Evolutionary conservation across 768 basidiomycete genomes (phyloP).

Genomic region (Lanmaoa pseudosensibilis): DNA sequence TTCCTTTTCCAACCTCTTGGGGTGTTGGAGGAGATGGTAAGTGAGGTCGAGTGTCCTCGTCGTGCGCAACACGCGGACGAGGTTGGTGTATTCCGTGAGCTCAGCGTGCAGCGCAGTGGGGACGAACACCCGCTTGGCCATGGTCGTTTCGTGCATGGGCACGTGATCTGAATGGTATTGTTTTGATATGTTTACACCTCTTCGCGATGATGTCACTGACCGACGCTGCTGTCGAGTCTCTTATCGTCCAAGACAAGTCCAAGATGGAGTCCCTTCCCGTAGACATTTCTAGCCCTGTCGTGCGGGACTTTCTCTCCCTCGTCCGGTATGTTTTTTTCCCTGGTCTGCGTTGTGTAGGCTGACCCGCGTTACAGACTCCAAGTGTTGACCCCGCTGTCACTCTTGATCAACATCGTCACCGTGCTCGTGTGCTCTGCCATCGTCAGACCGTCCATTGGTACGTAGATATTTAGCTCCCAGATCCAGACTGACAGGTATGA

Average conservation of each 20-base stretch:
- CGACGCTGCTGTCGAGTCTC: no score
- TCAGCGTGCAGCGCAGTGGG: conserved; percentile 60
- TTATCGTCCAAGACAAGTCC: not conserved
- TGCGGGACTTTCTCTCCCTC: conserved; percentile 66
- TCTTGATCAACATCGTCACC: conserved; percentile 77
- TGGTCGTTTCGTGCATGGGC: not conserved
- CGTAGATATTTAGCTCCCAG: conserved; percentile 1
- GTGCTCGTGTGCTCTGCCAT: conserved; percentile 68
- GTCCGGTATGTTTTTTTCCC: conserved; percentile 41
- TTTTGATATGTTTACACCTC: conserved; percentile 7
- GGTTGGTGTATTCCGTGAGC: conserved; percentile 63
- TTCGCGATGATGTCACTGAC: conserved; percentile 16
- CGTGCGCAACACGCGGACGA: conserved; percentile 64
- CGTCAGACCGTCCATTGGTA: conserved; percentile 62
- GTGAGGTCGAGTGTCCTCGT: conserved; percentile 58
- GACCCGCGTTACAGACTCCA: conserved; percentile 53
- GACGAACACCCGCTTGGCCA: conserved; percentile 38
- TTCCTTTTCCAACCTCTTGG: conserved; percentile 6
- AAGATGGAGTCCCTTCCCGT: conserved; percentile 58
- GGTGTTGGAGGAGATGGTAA: conserved; percentile 43
- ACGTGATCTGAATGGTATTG: not conserved
- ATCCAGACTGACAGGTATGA: not conserved
- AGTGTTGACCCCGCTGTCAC: conserved; percentile 81
- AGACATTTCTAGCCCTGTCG: conserved; percentile 58
- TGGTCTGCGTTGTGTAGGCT: not conserved